These are phyloP conservation scores for Geopyxis carbonaria DNA, from an alignment of 495 filamentous ascomycete species.

Conservation along the genomic window DNA sequence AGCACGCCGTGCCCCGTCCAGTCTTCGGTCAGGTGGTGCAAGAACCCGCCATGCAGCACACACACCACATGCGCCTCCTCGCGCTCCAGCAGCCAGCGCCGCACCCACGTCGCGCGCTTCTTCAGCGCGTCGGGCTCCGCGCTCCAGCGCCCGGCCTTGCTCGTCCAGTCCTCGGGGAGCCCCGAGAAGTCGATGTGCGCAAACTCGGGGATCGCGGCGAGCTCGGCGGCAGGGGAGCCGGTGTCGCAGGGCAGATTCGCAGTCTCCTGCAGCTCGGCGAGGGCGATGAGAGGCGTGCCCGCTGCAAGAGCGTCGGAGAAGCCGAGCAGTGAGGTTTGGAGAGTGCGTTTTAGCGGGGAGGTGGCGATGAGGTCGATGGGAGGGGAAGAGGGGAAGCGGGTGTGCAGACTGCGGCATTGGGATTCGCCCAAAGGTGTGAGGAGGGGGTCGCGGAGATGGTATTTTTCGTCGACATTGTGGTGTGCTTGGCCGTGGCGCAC, in stretches of 20 bases:
- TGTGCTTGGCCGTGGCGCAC: conserved; percentile 38
- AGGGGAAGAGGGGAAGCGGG: conserved; percentile 45
- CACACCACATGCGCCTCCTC: conserved; percentile 41
- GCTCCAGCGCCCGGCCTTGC: conserved; percentile 54
- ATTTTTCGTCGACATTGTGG: conserved; percentile 62
- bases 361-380: conserved; percentile 45
- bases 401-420: conserved; percentile 51
- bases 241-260: conserved; percentile 63
- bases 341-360: conserved; percentile 67
- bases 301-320: conserved; percentile 40
- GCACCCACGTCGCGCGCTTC: conserved; percentile 43
- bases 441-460: conserved; percentile 62
- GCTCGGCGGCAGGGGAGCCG: conserved; percentile 37
- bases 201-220: conserved; percentile 54
- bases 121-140: conserved; percentile 42
- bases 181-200: conserved; percentile 40
- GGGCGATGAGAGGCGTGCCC: conserved; percentile 41
- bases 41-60: conserved; percentile 55
- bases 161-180: conserved; percentile 35
- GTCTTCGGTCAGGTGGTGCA: conserved; percentile 71
- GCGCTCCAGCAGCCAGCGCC: conserved; percentile 47
- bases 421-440: conserved; percentile 59
- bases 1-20: conserved; percentile 41
- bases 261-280: conserved; percentile 73
- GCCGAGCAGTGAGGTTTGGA: conserved; percentile 59